Conservation (phyloP, 345 rosid species). For the Syzygium aromaticum region DNA sequence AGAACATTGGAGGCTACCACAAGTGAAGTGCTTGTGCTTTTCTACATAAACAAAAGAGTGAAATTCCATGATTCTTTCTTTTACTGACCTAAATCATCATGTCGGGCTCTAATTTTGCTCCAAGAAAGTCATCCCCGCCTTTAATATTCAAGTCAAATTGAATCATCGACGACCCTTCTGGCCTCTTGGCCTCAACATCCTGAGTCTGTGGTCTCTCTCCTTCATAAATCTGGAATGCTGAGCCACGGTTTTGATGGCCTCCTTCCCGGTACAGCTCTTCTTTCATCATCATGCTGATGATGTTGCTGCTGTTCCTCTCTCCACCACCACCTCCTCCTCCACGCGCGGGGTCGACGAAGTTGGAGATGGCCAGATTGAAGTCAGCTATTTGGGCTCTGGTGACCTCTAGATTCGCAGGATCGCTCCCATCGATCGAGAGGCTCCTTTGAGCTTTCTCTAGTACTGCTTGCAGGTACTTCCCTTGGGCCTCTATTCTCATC, state of each 20-base stretch:
- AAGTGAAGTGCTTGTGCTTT: background rate
- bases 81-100: background rate
- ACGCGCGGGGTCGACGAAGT: slow-evolving; percentile 13
- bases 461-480: slow-evolving; percentile 63
- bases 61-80: background rate
- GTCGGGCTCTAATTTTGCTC: slow-evolving; percentile 7
- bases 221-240: slow-evolving; percentile 9
- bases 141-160: slow-evolving; percentile 51
- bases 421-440: slow-evolving; percentile 13
- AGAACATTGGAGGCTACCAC: background rate
- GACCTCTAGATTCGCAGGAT: slow-evolving; percentile 15
- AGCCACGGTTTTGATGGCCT: background rate
- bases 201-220: background rate
- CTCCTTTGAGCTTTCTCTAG: slow-evolving; percentile 73
- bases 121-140: slow-evolving; percentile 30
- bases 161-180: background rate
- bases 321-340: slow-evolving; percentile 9
- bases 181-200: background rate
- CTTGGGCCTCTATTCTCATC: slow-evolving; percentile 88
- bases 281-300: background rate
- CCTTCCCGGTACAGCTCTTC: background rate
- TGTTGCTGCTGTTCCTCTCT: background rate
- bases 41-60: background rate
- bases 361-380: slow-evolving; percentile 41
- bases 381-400: slow-evolving; percentile 20